Conservation (phyloP, 1,139 yeast species). For the Magnusiomyces clavatus region DNA sequence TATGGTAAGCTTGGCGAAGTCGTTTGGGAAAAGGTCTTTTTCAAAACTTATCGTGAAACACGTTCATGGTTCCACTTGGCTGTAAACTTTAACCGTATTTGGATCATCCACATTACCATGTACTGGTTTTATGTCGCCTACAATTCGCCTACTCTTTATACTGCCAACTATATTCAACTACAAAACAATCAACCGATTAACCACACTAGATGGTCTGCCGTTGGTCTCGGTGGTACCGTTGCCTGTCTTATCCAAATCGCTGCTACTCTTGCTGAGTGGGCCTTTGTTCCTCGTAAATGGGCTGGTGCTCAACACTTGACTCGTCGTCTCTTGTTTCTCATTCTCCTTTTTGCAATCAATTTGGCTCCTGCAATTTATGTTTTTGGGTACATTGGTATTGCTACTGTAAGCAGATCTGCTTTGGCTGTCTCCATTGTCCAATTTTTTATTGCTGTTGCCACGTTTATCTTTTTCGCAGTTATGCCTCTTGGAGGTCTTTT, state of each 20-base stretch:
- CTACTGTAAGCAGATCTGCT: slow-evolving; percentile 64
- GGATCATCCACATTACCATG: slow-evolving; percentile 85
- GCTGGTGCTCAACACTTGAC: slow-evolving; percentile 97
- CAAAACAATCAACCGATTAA: slow-evolving; percentile 77
- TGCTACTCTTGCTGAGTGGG: slow-evolving; percentile 92
- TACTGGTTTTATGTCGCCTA: slow-evolving; percentile 94
- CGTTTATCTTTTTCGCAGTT: slow-evolving; percentile 76
- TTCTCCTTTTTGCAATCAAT: slow-evolving; percentile 59
- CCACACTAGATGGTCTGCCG: slow-evolving; percentile 87
- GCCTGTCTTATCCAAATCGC: slow-evolving; percentile 73
- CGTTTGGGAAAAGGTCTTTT: slow-evolving; percentile 85
- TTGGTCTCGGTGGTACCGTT: slow-evolving; percentile 86
- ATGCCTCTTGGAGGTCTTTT: slow-evolving; percentile 98
- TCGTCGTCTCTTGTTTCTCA: slow-evolving; percentile 73
- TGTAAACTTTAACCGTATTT: slow-evolving; percentile 95
- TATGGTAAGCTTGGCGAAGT: slow-evolving; percentile 86
- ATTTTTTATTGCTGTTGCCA: slow-evolving; percentile 79
- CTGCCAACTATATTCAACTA: slow-evolving; percentile 76
- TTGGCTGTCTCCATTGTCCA: slow-evolving; percentile 78
- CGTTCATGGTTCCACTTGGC: slow-evolving; percentile 97
- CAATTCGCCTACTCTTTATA: slow-evolving; percentile 86
- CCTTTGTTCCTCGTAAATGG: slow-evolving; percentile 96
- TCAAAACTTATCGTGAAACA: slow-evolving; percentile 92
- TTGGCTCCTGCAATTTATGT: slow-evolving; percentile 83
- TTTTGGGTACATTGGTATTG: slow-evolving; percentile 55